Percentiles rank a stretch among this genome's conserved stretches.
Evolutionary conservation across 1,139 yeast genomes (phyloP).

Genomic region (Zygosaccharomyces pseudobailii): DNA sequence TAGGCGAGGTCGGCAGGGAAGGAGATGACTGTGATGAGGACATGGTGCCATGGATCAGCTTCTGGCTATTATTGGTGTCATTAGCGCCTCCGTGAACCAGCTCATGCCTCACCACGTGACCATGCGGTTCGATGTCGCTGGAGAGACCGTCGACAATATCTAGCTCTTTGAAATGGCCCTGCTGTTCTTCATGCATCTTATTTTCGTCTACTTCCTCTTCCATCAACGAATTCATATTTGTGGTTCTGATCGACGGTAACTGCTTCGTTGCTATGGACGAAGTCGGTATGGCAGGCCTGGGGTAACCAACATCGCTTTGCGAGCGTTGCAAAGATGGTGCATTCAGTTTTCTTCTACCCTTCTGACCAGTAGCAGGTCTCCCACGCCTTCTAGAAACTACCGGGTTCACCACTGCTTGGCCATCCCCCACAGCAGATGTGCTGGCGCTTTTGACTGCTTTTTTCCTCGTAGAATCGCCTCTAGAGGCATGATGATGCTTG

Average conservation of each 20-base stretch:
- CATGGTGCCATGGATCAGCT: constrained; percentile 13
- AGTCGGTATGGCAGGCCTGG: constrained; percentile 25
- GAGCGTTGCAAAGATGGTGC: constrained; percentile 23
- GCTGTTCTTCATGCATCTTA: constrained; percentile 4
- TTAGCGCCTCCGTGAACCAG: constrained; percentile 7
- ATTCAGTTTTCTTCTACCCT: constrained; percentile 20
- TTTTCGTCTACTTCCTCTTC: constrained; percentile 11
- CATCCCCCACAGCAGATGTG: constrained; percentile 22
- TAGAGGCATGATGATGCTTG: constrained; percentile 67
- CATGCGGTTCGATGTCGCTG: constrained; percentile 36
- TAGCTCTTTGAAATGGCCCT: constrained; percentile 29
- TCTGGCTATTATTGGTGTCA: constrained; percentile 6
- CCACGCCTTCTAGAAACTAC: constrained; percentile 30
- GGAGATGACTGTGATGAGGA: constrained; percentile 30
- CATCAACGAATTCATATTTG: constrained; percentile 16
- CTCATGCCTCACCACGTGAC: constrained; percentile 4
- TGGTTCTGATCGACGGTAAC: constrained; percentile 20
- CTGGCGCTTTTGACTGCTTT: constrained; percentile 28
- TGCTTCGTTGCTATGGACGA: constrained; percentile 24
- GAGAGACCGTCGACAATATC: constrained; percentile 40
- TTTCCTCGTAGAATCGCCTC: constrained; percentile 28
- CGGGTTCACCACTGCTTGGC: constrained; percentile 11
- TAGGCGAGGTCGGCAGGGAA: constrained; percentile 37
- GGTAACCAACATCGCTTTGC: constrained; percentile 29
- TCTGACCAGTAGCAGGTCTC: constrained; percentile 27